Base-by-base conservation (phyloP, 129 eudicot genomes). In the Ambrosia artemisiifolia region DNA sequence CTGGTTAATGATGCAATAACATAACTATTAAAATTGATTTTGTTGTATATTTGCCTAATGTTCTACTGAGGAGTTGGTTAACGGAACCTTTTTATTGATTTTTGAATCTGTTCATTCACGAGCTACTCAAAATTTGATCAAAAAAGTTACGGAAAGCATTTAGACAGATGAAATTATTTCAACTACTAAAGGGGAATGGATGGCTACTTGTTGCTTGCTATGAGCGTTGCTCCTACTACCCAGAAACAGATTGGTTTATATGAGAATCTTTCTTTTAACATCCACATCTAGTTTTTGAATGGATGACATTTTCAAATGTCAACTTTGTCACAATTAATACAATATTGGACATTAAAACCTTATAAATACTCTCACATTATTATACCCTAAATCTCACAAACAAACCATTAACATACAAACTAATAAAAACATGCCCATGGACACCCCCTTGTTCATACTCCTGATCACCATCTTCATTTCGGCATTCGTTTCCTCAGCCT, bases 311-410 rank as follows among this genome's bases (percentile, higher is more conserved):
- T 24, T 24, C 28, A 24, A 24, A 78, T 71, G 82, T 78, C 82
- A 78, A 78, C 77, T 53, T 38, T 34, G 38, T 67, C 61, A 30
- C 49, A 67, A 65, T 13, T 19, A 1, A 65, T 30, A 72, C 57
- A 24, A 24, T 24, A 20, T 40, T 67, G 16, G 50, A 55, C 18
- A 32, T 54, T 38, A 3, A 59, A 54, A 32, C 44, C 48, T 24
- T 75, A 56, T 75, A 75, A 67, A 67, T 75, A 75, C 1, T 34
- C 63, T 50, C 69, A 18, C 55, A 10, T 47, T 24, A 87, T 60
- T 18, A 3, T 28, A 24, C 19, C 54, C 55, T 34, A 9, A 19
- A 69, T 50, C 56, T 62, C 75, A 59, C 70, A 69, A 69, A 14
- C 24, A 74, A 17, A 18, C 61, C n/a, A 57, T 47, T 35, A 68